Conservation (phyloP, 495 filamentous ascomycete genomes). For the Thermothielavioides terrestris region DNA sequence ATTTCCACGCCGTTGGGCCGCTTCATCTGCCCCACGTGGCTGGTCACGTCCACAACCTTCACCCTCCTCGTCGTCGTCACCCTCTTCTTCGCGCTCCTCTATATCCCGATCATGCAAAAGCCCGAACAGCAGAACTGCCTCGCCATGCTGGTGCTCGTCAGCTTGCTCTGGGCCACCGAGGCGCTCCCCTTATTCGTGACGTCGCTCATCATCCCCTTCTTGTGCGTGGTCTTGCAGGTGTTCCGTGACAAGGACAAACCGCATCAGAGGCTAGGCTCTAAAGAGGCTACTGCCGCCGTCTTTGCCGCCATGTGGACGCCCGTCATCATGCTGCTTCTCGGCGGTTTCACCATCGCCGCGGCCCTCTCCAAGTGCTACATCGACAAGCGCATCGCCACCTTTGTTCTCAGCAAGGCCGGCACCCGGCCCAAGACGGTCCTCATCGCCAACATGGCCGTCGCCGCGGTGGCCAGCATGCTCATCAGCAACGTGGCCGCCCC, state of each 20-base stretch:
- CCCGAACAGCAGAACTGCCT: conserved; percentile 93
- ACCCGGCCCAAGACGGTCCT: conserved; percentile 81
- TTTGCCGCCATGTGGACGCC: conserved; percentile 98
- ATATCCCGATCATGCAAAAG: conserved; percentile 67
- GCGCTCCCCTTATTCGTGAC: conserved; percentile 97
- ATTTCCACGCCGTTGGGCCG: conserved; percentile 73
- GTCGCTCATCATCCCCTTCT: conserved; percentile 84
- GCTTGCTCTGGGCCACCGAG: conserved; percentile 95
- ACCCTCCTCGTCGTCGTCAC: conserved; percentile 60
- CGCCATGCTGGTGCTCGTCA: conserved; percentile 88
- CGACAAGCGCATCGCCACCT: conserved; percentile 91
- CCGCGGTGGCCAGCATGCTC: conserved; percentile 96
- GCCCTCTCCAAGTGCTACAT: conserved; percentile 96
- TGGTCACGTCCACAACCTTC: conserved; percentile 72
- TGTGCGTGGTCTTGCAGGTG: conserved; percentile 78
- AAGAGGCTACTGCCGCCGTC: conserved; percentile 67
- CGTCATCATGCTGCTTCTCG: conserved; percentile 95
- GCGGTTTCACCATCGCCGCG: conserved; percentile 92
- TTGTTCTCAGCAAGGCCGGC: conserved; percentile 94
- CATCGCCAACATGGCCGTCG: conserved; percentile 95
- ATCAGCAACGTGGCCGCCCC: conserved; percentile 97
- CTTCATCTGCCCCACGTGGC: conserved; percentile 67
- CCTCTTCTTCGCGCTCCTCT: conserved; percentile 64
- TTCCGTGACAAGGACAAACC: conserved; percentile 68
- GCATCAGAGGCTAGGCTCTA: conserved; percentile 58